Evolutionary conservation across 805 yeast genomes (phyloP).

Genomic region (Osmozyma mogii): DNA sequence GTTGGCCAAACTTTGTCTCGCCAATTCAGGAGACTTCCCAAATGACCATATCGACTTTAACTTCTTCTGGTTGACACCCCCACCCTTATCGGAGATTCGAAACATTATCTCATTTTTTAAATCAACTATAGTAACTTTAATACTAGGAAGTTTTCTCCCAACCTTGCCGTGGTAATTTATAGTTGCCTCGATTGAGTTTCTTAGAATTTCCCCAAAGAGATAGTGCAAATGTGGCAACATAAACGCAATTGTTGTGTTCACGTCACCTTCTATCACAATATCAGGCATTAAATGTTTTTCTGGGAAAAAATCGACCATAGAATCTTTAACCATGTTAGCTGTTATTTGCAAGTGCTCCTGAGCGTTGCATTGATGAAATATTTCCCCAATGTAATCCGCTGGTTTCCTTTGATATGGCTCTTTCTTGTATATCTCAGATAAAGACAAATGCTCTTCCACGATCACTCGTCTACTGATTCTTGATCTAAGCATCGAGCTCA

Average conservation of each 20-base stretch:
- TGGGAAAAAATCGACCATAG: slow-evolving; percentile 48
- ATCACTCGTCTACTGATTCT: slow-evolving; percentile 85
- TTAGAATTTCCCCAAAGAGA: slow-evolving; percentile 75
- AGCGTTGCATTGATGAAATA: slow-evolving; percentile 74
- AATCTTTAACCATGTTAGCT: slow-evolving; percentile 39
- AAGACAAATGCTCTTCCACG: slow-evolving; percentile 82
- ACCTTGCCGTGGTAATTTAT: slow-evolving; percentile 35
- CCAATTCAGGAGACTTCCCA: slow-evolving; percentile 59
- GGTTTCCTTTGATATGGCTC: slow-evolving; percentile 43
- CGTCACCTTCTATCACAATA: slow-evolving; percentile 66
- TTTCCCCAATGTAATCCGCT: slow-evolving; percentile 62
- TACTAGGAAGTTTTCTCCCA: slow-evolving; percentile 50
- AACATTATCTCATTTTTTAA: slow-evolving; percentile 62
- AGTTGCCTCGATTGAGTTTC: slow-evolving; percentile 83
- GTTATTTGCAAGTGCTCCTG: slow-evolving; percentile 55
- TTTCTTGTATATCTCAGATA: slow-evolving; percentile 54
- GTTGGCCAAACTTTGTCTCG: slow-evolving; percentile 50
- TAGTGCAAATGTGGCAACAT: slow-evolving; percentile 82
- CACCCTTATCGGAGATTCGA: slow-evolving; percentile 84
- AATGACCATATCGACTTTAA: slow-evolving; percentile 77
- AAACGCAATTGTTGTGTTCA: slow-evolving; percentile 65
- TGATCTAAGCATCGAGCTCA: slow-evolving; percentile 73
- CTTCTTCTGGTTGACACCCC: slow-evolving; percentile 63
- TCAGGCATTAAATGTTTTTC: slow-evolving; percentile 57
- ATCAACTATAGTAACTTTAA: slow-evolving; percentile 66